Conservation (phyloP, 805 yeast genomes). For the Sugiyamaella americana region DNA sequence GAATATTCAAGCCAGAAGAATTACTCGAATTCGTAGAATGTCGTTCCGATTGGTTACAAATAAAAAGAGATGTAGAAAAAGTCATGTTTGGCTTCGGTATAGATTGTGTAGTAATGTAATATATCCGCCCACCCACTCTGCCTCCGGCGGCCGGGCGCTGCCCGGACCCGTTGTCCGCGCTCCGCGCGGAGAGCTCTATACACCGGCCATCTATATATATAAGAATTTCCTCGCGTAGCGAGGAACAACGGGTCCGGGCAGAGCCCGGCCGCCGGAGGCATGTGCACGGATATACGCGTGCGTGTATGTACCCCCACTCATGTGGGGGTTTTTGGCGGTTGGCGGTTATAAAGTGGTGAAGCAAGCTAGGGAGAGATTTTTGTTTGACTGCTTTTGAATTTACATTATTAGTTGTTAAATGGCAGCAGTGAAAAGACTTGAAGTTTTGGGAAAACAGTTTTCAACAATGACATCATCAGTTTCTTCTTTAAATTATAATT, state of each 20-base stretch:
- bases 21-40: constrained; percentile 87
- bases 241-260: too few relatives aligned
- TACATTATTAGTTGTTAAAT: too few relatives aligned
- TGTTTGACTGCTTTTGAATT: too few relatives aligned
- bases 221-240: too few relatives aligned
- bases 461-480: constrained; percentile 3
- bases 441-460: neutral
- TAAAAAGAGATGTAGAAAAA: constrained; percentile 77
- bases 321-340: too few relatives aligned
- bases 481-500: constrained; percentile 7
- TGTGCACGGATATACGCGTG: neutral
- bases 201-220: too few relatives aligned
- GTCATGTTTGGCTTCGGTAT: constrained; percentile 89
- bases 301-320: too few relatives aligned
- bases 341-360: too few relatives aligned
- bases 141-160: too few relatives aligned
- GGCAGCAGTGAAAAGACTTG: neutral
- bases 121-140: neutral
- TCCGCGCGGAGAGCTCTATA: too few relatives aligned
- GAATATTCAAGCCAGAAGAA: constrained; percentile 87
- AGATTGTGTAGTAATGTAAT: constrained; percentile 52
- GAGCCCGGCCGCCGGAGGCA: neutral
- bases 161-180: too few relatives aligned
- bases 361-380: too few relatives aligned
- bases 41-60: constrained; percentile 76